Conservation (phyloP, 768 basidiomycete species). For the Macrolepiota albuminosa region DNA sequence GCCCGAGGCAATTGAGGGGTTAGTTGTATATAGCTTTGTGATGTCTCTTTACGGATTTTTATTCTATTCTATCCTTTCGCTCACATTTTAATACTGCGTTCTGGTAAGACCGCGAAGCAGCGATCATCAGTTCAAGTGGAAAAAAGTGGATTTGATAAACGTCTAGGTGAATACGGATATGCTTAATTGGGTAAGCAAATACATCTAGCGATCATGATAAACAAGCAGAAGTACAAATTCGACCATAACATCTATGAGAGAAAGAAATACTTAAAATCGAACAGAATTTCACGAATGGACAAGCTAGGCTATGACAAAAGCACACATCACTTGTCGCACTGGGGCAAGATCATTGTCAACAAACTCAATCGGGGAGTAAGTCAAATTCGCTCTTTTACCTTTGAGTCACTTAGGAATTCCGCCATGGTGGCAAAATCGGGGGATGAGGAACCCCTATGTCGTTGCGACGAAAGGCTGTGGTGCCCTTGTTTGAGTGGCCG, state of each 20-base stretch:
- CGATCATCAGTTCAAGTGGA: background rate
- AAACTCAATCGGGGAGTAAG: background rate
- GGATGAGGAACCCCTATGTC: background rate
- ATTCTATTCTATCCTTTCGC: background rate
- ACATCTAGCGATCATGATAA: background rate
- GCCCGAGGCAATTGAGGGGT: conserved; percentile 23
- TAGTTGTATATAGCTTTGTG: conserved; percentile 2
- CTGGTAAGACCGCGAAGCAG: background rate
- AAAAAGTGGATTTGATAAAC: background rate
- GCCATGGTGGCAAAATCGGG: background rate
- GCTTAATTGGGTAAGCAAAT: background rate
- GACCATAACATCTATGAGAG: background rate
- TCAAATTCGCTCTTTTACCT: background rate
- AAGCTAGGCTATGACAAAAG: background rate
- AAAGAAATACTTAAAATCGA: background rate
- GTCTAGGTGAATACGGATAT: background rate
- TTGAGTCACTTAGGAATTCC: background rate
- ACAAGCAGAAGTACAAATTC: background rate
- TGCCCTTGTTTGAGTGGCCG: background rate
- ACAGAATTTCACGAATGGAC: background rate
- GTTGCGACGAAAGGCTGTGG: background rate
- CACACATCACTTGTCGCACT: background rate
- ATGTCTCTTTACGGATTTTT: conserved; percentile 1
- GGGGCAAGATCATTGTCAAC: background rate
- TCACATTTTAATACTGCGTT: background rate